Percentiles rank a stretch among this genome's conserved stretches.
Conservation (phyloP, 2,329 filamentous ascomycete species). For the Cercospora nicotianae region DNA sequence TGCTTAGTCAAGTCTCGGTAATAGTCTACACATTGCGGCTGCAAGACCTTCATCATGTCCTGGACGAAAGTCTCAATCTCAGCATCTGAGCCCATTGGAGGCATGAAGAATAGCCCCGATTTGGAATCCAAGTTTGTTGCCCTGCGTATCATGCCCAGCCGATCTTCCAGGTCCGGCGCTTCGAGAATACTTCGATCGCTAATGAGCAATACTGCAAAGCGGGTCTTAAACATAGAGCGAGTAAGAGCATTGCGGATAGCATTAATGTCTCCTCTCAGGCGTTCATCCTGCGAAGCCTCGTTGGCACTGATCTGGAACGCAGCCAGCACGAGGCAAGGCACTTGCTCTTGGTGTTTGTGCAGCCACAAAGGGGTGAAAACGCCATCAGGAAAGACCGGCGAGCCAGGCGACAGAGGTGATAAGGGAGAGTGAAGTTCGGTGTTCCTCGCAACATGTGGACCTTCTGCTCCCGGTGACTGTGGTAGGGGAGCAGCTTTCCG, state of each 20-base stretch:
- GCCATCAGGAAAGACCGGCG: conserved; percentile 84
- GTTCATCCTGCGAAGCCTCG: conserved; percentile 79
- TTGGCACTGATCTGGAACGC: conserved; percentile 77
- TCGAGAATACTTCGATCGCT: conserved; percentile 65
- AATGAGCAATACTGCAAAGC: conserved; percentile 74
- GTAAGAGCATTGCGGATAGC: conserved; percentile 68
- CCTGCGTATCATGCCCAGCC: conserved; percentile 74
- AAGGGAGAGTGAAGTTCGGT: conserved; percentile 81
- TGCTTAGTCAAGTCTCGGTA: conserved; percentile 94
- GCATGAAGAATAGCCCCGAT: conserved; percentile 76
- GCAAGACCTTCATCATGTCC: conserved; percentile 70
- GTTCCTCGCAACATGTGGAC: conserved; percentile 32
- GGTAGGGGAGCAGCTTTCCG: conserved; percentile 62
- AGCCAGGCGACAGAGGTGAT: conserved; percentile 82
- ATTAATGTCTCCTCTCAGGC: conserved; percentile 84
- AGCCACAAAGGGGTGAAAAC: conserved; percentile 81
- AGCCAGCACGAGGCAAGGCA: conserved; percentile 77
- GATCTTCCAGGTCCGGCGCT: conserved; percentile 66
- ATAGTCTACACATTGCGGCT: conserved; percentile 78
- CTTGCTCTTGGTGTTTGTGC: conserved; percentile 79
- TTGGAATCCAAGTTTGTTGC: conserved; percentile 80
- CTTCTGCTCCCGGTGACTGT: conserved; percentile 46
- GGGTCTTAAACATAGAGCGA: conserved; percentile 73
- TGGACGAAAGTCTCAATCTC: conserved; percentile 74
- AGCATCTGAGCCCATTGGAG: conserved; percentile 67